phyloP scores from a whole-genome alignment of 108 stramenopile species.

The Aurantiochytrium sp. region DNA sequence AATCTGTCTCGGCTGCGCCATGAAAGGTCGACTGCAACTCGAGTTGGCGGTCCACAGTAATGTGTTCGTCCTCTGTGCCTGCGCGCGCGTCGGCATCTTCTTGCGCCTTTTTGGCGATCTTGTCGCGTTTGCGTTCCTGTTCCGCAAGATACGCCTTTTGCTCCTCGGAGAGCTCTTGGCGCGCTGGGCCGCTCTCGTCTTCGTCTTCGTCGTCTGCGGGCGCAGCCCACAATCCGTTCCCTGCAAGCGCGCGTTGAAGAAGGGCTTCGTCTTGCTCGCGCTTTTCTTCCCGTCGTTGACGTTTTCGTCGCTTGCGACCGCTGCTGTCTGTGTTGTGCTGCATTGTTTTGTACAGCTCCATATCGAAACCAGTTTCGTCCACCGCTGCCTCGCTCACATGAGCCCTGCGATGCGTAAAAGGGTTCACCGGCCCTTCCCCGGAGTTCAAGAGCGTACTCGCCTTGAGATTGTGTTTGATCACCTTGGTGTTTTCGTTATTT shows the following conservation, averaged over 20 bases:
- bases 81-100: neutral
- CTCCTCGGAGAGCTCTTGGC: neutral
- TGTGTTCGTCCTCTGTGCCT: neutral
- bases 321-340: too few relatives aligned
- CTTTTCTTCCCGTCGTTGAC: neutral
- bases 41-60: neutral
- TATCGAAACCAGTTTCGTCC: neutral
- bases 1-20: constrained; percentile 72
- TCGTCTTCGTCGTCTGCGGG: neutral
- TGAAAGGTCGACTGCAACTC: constrained; percentile 68
- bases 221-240: neutral
- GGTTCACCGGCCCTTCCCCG: neutral
- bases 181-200: neutral
- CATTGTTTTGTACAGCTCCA: neutral
- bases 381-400: neutral
- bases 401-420: neutral
- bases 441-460: too few relatives aligned
- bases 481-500: too few relatives aligned
- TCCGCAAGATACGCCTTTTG: neutral
- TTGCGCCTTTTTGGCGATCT: neutral
- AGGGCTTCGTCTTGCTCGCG: neutral
- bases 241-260: neutral
- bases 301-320: neutral
- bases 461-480: too few relatives aligned
- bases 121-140: neutral